Evolutionary conservation across 257 asterid species (phyloP).

Genomic region (Lantana camara): DNA sequence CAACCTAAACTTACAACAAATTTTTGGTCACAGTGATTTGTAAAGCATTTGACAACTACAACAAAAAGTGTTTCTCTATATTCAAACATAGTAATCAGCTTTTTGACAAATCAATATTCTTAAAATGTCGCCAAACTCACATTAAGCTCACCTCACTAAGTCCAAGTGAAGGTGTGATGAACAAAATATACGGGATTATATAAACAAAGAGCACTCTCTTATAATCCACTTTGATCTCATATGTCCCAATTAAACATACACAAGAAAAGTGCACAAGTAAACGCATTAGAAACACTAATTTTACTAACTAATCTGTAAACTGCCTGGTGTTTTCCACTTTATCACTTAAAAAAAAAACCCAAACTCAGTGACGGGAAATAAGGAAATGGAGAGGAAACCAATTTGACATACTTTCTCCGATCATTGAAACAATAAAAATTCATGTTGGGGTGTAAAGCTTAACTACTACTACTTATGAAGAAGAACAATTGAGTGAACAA

Average conservation of each 20-base stretch:
- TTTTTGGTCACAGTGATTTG: not conserved
- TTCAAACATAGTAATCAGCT: not conserved
- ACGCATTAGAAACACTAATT: not conserved
- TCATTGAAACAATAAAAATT: not conserved
- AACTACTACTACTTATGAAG: not conserved
- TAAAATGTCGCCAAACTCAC: not conserved
- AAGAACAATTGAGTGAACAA: not conserved
- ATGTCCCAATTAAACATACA: not conserved
- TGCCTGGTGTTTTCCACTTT: not conserved
- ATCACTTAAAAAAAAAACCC: not conserved
- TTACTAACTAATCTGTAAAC: not conserved
- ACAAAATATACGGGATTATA: slow-evolving; percentile 1
- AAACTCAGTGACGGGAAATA: not conserved
- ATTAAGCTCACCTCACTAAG: not conserved
- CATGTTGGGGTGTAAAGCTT: not conserved
- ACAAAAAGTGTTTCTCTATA: not conserved
- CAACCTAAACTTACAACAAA: not conserved
- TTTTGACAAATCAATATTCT: not conserved
- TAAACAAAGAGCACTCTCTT: not conserved
- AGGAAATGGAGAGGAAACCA: not conserved
- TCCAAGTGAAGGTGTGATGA: not conserved
- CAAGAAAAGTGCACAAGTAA: not conserved
- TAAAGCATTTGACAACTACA: not conserved
- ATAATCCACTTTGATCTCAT: no score
- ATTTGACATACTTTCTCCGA: not conserved